A percentile compares a stretch with the other conserved stretches of the same genome.
phyloP scores from a whole-genome alignment of 768 basidiomycete species.

The Collybia nuda region DNA sequence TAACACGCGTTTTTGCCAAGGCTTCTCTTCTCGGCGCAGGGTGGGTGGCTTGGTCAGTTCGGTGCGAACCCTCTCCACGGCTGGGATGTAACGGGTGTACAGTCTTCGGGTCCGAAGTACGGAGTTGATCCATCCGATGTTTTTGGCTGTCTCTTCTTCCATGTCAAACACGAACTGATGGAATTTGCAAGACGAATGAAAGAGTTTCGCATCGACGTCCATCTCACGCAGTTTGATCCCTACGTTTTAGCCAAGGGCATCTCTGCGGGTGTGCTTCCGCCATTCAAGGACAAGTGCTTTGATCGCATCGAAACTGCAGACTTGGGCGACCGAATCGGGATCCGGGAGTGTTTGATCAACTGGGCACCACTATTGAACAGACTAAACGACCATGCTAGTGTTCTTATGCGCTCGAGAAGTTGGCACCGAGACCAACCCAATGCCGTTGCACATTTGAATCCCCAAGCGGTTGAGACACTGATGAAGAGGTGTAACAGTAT shows the following conservation, averaged over 20 bases:
- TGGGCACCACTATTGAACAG: constrained; percentile 38
- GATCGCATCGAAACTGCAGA: constrained; percentile 38
- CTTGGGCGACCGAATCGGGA: constrained; percentile 30
- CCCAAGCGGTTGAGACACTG: constrained; percentile 30
- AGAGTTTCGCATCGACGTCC: constrained; percentile 32
- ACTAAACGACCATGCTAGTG: constrained; percentile 28
- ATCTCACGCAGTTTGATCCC: constrained; percentile 43
- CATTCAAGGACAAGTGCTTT: constrained; percentile 34
- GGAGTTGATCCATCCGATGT: constrained; percentile 34
- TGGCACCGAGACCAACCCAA: constrained; percentile 31
- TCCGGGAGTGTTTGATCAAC: constrained; percentile 28
- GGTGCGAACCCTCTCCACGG: constrained; percentile 45
- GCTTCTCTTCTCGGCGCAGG: constrained; percentile 43
- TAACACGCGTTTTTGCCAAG: constrained; percentile 18
- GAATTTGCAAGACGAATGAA: constrained; percentile 36
- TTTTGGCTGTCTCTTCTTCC: constrained; percentile 43
- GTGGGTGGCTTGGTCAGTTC: constrained; percentile 41
- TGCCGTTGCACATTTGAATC: constrained; percentile 31
- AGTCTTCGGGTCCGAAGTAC: constrained; percentile 32
- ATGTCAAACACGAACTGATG: constrained; percentile 37
- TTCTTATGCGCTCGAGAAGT: constrained; percentile 37
- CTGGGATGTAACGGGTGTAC: constrained; percentile 47
- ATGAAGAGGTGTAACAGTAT: constrained; percentile 29
- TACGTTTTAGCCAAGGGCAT: constrained; percentile 39
- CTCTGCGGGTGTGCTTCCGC: constrained; percentile 33